phyloP scores from a whole-genome alignment of 495 filamentous ascomycete species.

The Neurospora intermedia region DNA sequence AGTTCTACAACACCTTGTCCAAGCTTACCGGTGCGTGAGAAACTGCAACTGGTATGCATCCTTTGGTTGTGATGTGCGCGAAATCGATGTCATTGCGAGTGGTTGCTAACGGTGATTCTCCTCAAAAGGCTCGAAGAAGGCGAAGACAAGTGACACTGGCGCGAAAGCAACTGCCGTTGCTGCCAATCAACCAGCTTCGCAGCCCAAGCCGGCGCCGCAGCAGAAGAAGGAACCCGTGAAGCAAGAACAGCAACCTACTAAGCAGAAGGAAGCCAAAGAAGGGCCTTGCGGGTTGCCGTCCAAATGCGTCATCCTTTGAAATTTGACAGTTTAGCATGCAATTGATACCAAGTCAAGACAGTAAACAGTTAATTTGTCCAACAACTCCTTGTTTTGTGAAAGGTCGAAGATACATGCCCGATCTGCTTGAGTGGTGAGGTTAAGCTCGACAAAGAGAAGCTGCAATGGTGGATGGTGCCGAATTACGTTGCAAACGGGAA shows the following conservation, averaged over 20 bases:
- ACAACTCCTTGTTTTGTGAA: background rate
- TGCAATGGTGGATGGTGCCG: background rate
- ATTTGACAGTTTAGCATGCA: background rate
- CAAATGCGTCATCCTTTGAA: slow-evolving; percentile 12
- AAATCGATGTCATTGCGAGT: background rate
- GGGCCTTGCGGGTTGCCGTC: slow-evolving; percentile 13
- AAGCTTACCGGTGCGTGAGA: slow-evolving; percentile 60
- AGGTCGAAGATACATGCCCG: background rate
- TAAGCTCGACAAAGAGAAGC: background rate
- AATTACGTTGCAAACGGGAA: background rate
- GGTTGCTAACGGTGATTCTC: slow-evolving; percentile 14
- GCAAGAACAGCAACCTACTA: background rate
- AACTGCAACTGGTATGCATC: slow-evolving; percentile 38
- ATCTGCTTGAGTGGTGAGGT: background rate
- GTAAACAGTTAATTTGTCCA: background rate
- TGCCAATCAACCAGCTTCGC: background rate
- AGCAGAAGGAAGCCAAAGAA: slow-evolving; percentile 5
- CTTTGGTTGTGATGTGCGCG: slow-evolving; percentile 39
- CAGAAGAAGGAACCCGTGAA: background rate
- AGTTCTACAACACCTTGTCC: slow-evolving; percentile 70
- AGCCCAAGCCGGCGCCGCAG: background rate
- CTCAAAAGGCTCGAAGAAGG: background rate
- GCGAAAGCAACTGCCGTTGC: background rate
- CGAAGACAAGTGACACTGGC: background rate
- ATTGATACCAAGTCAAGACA: background rate